phyloP scores from a whole-genome alignment of 345 rosid genomes.

The Nasturtium officinale region DNA sequence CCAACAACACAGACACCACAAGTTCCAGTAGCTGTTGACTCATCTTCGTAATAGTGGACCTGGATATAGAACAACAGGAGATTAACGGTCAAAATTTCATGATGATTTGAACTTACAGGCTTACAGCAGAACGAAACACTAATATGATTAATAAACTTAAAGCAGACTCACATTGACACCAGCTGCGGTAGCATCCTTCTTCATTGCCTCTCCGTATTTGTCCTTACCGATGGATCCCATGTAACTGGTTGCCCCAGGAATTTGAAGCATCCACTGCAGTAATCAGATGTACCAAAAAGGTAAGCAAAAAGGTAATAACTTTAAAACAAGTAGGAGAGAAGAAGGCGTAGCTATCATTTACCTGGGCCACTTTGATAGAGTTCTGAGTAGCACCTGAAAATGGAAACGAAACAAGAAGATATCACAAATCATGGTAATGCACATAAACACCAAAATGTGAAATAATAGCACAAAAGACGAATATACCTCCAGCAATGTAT shows the following conservation, averaged over 20 bases:
- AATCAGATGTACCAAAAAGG: neutral
- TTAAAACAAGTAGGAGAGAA: neutral
- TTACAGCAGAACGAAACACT: neutral
- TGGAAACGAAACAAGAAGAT: neutral
- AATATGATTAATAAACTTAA: neutral
- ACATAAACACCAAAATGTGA: slow-evolving; percentile 4
- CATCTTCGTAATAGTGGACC: slow-evolving; percentile 91
- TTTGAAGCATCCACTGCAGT: slow-evolving; percentile 95
- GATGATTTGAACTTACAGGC: neutral
- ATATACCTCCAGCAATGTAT: slow-evolving; percentile 49
- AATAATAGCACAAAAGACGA: neutral
- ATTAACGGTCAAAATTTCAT: neutral
- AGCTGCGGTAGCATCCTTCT: slow-evolving; percentile 64
- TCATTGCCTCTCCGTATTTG: slow-evolving; percentile 96
- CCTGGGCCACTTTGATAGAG: slow-evolving; percentile 96
- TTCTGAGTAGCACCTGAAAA: slow-evolving; percentile 68
- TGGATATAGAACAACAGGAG: slow-evolving; percentile 32
- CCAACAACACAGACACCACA: slow-evolving; percentile 96
- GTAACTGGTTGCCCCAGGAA: slow-evolving; percentile 83
- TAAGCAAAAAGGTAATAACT: neutral
- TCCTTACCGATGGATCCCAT: slow-evolving; percentile 97
- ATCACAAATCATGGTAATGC: slow-evolving; percentile 1
- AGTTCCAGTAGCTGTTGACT: slow-evolving; percentile 79
- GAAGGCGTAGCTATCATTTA: slow-evolving; percentile 10
- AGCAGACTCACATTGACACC: slow-evolving; percentile 73